Evolutionary conservation across 306 rosid genomes (phyloP), one percentile per base, ranked within the genome.

Genomic region (Quillaja saponaria): DNA sequence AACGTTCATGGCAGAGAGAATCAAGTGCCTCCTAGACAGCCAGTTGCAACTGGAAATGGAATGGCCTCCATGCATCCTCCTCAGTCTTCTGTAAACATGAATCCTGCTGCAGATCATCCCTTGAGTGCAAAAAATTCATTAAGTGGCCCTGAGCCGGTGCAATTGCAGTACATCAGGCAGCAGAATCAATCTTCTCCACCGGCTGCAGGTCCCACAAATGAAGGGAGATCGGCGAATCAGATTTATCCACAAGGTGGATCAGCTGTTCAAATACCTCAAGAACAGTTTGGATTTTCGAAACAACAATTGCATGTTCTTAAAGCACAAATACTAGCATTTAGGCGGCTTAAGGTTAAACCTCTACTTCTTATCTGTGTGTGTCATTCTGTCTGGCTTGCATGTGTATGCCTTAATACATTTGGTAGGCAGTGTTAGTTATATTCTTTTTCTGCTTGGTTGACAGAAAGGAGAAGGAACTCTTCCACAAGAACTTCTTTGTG

Each of bases 301-400:
- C 90, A 82, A 69, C 98, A 88, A 76, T 78, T 86, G 47, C 98
- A 92, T 57, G 98, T 88, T 71, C 96, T 92, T 54, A 92, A 92
- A 78, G 98, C 98, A 55, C 98, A 92, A 61, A 92, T 92, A 68
- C 78, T 92, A 49, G 98, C 98, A 64, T 89, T 92, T 71, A 82
- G 96, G 86, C 92, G 96, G 68, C 74, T 88, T 61, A 92, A 92
- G 98, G 98, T 92, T 67, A 66, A 47, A 66, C 44, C 37, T 75
- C 37, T 67, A 39, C 44, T 39, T 39, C 12, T 7, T 2, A 5
- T 45, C 16, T 16, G 6, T 20, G 34, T 54, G 35, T 48, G 48
- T 56, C 33, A 18, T 15, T 13, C 65, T 72, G 34, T 56, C 53
- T 67, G 49, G 61, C 11, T 17, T 19, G 8, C 71, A 35, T 45